A percentile compares a stretch with the other conserved stretches of the same genome.
These are phyloP conservation scores for Ceratocystis huliohia DNA, from an alignment of 2,329 filamentous ascomycete genomes.

Conservation along the genomic window DNA sequence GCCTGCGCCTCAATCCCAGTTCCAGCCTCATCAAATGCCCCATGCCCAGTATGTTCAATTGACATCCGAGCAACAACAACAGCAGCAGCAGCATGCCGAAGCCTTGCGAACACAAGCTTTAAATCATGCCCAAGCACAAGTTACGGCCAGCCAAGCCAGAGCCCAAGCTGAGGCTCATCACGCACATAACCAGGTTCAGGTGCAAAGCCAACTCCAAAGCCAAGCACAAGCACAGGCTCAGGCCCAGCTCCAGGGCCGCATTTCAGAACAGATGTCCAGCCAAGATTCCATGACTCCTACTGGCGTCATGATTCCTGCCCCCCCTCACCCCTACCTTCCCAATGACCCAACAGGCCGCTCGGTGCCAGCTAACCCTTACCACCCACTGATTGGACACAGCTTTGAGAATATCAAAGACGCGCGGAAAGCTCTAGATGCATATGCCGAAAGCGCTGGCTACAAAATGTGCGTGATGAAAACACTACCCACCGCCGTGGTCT, in stretches of 20 bases:
- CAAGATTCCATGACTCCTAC: background rate
- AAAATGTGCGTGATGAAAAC: constrained; percentile 21
- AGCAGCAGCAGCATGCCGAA: constrained; percentile 12
- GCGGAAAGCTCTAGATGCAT: constrained; percentile 17
- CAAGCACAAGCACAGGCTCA: constrained; percentile 6
- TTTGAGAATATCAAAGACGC: constrained; percentile 18
- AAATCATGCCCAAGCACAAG: constrained; percentile 11
- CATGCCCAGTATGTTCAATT: constrained; percentile 8
- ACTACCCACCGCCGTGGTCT: constrained; percentile 19
- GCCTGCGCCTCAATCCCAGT: background rate
- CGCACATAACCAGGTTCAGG: constrained; percentile 3
- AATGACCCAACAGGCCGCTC: constrained; percentile 20
- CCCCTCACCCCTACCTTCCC: constrained; percentile 18
- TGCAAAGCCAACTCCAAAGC: constrained; percentile 7
- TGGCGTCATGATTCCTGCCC: constrained; percentile 16
- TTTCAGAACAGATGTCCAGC: background rate
- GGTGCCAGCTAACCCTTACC: constrained; percentile 19
- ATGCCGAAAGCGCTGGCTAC: constrained; percentile 20
- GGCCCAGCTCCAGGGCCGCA: background rate
- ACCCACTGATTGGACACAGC: constrained; percentile 19
- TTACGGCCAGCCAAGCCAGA: constrained; percentile 8
- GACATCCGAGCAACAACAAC: constrained; percentile 9
- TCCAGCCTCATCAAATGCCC: background rate
- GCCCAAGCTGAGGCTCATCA: constrained; percentile 15
- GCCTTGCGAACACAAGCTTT: constrained; percentile 11